Base-by-base conservation (phyloP, 768 basidiomycete species). In the Boletus pseudo-olivaceus region DNA sequence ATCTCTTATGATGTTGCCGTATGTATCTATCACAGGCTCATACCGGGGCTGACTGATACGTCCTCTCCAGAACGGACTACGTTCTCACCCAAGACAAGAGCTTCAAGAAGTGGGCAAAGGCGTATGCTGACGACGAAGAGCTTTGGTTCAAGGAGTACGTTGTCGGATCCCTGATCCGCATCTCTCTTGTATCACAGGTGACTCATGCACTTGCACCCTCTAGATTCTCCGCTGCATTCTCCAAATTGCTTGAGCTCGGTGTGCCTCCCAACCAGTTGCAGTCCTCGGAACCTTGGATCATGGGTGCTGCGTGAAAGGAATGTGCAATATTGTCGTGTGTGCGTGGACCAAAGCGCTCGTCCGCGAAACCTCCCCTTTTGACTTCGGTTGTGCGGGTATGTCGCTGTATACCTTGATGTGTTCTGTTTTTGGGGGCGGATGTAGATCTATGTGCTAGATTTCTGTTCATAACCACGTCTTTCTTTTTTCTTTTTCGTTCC, bases 1-100 rank as follows among this genome's bases (percentile, higher is more conserved):
- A 63, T 72, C 83, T 26, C 77, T 98, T 48, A 98, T 98, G 95
- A 98, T 98, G 95, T 76, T 98, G 42, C 93, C 93, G 87, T 92
- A 70, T 52, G 88, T 82, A 40, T 33, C 17, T 45, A 8, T 29
- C 17, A 7, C 12, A 14, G 19, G 4, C 26, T 14, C 7, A 5
- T 11, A 12, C 33, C 11, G 5, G 19, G 19, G 19, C 26, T 40
- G 23, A 54, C 33, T 17, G 17, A 42, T 19, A 4, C 12, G 1
- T 29, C 23, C 7, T 32, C 7, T 48, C 9, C 52, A 89, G 87
- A 34, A 88, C 93, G 64, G 94, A 97, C 74, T 93, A 93, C 70
- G 85, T 89, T 50, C 79, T 98, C 53, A 78, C 81, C 57, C 85
- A 88, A 70, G 96, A 98, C 77, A 97, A 93, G 83, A 77, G 75